These are phyloP conservation scores for Metschnikowia gelsemii DNA, from an alignment of 805 yeast genomes.

Conservation along the genomic window DNA sequence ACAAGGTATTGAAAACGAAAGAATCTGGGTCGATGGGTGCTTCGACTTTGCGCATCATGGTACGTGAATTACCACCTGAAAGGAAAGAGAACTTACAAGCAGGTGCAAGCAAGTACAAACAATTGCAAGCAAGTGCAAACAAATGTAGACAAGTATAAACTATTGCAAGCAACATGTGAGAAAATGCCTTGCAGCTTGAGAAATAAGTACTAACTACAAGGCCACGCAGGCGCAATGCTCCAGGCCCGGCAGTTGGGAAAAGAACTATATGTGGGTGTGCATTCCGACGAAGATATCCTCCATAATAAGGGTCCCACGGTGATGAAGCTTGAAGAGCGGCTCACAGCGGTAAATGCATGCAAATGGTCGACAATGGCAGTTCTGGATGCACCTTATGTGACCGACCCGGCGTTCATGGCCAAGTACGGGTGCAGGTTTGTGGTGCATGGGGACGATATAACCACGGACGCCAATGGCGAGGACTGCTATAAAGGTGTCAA, in stretches of 20 bases:
- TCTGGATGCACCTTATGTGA: conserved; percentile 87
- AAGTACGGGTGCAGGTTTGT: conserved; percentile 76
- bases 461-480: conserved; percentile 92
- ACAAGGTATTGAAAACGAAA: conserved; percentile 42
- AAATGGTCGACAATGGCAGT: conserved; percentile 80
- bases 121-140: too few species aligned
- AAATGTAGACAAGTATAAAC: not conserved
- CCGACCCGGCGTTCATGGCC: conserved; percentile 80
- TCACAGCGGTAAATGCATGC: conserved; percentile 83
- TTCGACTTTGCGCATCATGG: conserved; percentile 98
- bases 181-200: too few species aligned
- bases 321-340: conserved; percentile 77
- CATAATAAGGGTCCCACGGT: conserved; percentile 92
- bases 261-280: conserved; percentile 83
- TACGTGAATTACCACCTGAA: conserved; percentile 27
- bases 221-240: conserved; percentile 92
- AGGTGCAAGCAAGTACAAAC: too few species aligned
- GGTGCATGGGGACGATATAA: conserved; percentile 98
- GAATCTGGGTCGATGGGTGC: conserved; percentile 97
- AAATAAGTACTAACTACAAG: conserved; percentile 39
- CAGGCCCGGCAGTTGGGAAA: conserved; percentile 86
- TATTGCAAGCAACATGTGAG: not conserved
- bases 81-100: too few species aligned
- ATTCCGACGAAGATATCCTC: conserved; percentile 82
- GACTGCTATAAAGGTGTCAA: conserved; percentile 88